Conservation (phyloP, 495 filamentous ascomycete genomes). For the Penicillium dipodomyicola region DNA sequence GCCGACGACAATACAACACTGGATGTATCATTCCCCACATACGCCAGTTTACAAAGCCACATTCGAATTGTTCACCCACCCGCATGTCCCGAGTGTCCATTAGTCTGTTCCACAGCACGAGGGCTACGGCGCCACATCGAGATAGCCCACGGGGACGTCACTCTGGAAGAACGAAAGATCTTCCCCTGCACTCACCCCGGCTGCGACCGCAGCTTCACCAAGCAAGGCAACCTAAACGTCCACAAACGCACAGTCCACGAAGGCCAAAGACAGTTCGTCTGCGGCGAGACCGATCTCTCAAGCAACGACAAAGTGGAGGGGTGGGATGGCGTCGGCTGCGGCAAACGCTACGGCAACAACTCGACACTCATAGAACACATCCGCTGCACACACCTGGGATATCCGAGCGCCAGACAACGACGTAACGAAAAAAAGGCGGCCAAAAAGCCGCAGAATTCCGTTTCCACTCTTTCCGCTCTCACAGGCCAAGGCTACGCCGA, state of each 20-base stretch:
- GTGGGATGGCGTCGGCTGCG: slow-evolving; percentile 73
- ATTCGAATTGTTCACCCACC: slow-evolving; percentile 68
- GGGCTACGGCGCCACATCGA: slow-evolving; percentile 70
- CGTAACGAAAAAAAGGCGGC: slow-evolving; percentile 36
- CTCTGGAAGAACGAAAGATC: slow-evolving; percentile 58
- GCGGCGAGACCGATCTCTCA: slow-evolving; percentile 62
- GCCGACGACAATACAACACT: slow-evolving; percentile 10
- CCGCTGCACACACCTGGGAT: slow-evolving; percentile 68
- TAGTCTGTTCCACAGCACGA: slow-evolving; percentile 56
- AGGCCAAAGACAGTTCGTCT: slow-evolving; percentile 64
- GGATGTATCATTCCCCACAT: slow-evolving; percentile 65
- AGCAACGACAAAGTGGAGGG: slow-evolving; percentile 53
- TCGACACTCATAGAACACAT: slow-evolving; percentile 78
- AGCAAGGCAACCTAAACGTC: slow-evolving; percentile 71
- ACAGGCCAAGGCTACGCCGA: slow-evolving; percentile 59
- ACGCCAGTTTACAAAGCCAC: slow-evolving; percentile 67
- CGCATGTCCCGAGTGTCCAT: slow-evolving; percentile 68
- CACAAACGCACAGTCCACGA: slow-evolving; percentile 77
- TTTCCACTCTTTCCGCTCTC: slow-evolving; percentile 47
- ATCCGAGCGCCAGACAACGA: slow-evolving; percentile 45
- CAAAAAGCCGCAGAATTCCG: slow-evolving; percentile 22
- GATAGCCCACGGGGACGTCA: slow-evolving; percentile 60
- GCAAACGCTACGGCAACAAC: slow-evolving; percentile 65
- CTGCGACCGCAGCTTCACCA: slow-evolving; percentile 72
- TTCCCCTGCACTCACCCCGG: slow-evolving; percentile 61